These are phyloP conservation scores for Mucor racemosus DNA, from an alignment of 371 early-diverging fungal species.

Conservation along the genomic window DNA sequence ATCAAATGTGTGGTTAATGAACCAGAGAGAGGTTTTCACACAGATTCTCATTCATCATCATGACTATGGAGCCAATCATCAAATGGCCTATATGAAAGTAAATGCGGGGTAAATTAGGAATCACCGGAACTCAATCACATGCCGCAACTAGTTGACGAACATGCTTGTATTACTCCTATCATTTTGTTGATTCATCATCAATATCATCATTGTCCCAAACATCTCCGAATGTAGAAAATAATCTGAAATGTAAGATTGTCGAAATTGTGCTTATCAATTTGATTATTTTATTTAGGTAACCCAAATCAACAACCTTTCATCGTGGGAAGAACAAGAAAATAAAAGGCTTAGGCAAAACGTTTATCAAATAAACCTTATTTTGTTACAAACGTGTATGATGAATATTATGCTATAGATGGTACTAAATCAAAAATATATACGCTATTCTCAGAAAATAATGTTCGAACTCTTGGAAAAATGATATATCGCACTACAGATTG, in stretches of 20 bases:
- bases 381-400: not conserved
- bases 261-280: constrained; percentile 17
- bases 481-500: no score
- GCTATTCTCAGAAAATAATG: no score
- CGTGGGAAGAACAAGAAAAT: constrained; percentile 15
- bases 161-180: not conserved
- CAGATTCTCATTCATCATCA: not conserved
- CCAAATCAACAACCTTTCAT: not conserved
- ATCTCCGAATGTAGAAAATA: not conserved
- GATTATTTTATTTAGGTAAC: constrained; percentile 11
- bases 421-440: not conserved
- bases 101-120: constrained; percentile 32
- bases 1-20: not conserved
- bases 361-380: constrained; percentile 1
- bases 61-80: constrained; percentile 24
- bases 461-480: no score
- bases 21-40: not conserved
- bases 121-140: constrained; percentile 35
- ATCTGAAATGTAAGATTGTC: constrained; percentile 4
- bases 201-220: not conserved
- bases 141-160: not conserved
- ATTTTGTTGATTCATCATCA: constrained; percentile 9
- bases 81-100: constrained; percentile 7
- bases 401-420: not conserved
- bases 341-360: constrained; percentile 9